Evolutionary conservation across 2,329 filamentous ascomycete genomes (phyloP).

Genomic region (Ascochyta rabiei): DNA sequence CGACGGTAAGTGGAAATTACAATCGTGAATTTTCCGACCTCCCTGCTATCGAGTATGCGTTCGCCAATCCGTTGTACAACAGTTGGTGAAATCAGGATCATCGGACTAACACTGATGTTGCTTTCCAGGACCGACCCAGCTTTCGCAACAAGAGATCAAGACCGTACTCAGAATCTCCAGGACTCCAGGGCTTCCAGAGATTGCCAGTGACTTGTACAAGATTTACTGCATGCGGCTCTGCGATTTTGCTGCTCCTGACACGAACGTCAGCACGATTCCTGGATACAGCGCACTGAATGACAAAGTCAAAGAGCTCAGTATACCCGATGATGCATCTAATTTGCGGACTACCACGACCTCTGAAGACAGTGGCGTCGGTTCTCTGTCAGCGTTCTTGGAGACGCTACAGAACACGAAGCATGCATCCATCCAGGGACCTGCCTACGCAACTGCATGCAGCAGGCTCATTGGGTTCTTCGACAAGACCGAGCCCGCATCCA

Average conservation of each 20-base stretch:
- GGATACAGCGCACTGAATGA: constrained; percentile 25
- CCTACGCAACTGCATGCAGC: constrained; percentile 36
- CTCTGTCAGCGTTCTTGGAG: constrained; percentile 33
- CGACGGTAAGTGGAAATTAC: background rate
- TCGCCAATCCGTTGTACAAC: too few species aligned
- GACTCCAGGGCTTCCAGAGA: constrained; percentile 50
- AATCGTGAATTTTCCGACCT: background rate
- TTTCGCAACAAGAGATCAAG: constrained; percentile 36
- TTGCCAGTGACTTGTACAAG: constrained; percentile 49
- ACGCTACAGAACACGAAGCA: constrained; percentile 36
- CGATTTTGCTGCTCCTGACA: constrained; percentile 15
- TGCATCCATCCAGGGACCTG: constrained; percentile 37
- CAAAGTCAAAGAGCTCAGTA: constrained; percentile 17
- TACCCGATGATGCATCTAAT: background rate
- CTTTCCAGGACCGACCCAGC: background rate
- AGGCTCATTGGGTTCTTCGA: constrained; percentile 32
- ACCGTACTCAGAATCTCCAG: constrained; percentile 46
- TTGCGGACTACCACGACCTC: background rate
- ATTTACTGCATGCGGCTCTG: constrained; percentile 37
- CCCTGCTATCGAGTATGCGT: background rate
- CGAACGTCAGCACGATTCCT: constrained; percentile 15
- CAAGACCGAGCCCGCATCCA: background rate
- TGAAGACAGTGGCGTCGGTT: background rate
- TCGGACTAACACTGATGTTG: background rate
- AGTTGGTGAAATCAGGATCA: too few species aligned